Percentiles rank a stretch among this genome's conserved stretches.
Conservation (phyloP, 805 yeast species). For the Myxozyma geophila region DNA sequence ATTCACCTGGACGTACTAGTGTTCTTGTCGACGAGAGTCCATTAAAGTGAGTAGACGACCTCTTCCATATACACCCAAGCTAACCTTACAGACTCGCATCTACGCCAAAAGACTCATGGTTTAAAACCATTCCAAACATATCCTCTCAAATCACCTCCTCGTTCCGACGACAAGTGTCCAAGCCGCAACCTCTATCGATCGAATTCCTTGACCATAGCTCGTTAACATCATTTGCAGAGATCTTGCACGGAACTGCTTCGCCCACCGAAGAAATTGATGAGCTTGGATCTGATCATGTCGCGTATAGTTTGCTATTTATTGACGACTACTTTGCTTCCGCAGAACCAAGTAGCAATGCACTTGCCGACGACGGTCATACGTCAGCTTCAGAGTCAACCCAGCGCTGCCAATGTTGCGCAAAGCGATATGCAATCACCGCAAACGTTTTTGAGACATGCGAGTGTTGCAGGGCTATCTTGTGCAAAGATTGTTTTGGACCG, state of each 20-base stretch:
- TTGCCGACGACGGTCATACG: not conserved
- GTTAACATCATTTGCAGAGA: constrained; percentile 24
- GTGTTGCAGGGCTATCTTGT: constrained; percentile 16
- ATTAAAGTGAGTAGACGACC: not conserved
- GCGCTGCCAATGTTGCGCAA: not conserved
- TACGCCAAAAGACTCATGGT: constrained; percentile 10
- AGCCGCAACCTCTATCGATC: constrained; percentile 7
- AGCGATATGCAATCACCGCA: not conserved
- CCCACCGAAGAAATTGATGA: constrained; percentile 6
- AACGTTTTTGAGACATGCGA: constrained; percentile 7
- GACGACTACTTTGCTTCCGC: constrained; percentile 23
- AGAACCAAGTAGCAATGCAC: not conserved
- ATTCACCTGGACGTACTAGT: not conserved
- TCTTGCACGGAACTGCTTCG: constrained; percentile 14
- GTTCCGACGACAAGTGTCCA: constrained; percentile 11
- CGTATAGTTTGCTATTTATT: constrained; percentile 13
- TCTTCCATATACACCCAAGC: not conserved
- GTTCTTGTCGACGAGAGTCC: not conserved
- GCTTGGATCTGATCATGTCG: constrained; percentile 17
- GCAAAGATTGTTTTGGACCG: constrained; percentile 24
- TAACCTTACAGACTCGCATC: not conserved
- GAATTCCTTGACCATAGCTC: constrained; percentile 22
- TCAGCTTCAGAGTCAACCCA: not conserved
- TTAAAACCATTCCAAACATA: constrained; percentile 5
- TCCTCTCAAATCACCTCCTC: constrained; percentile 12